These are phyloP conservation scores for Tricholoma bakamatsutake DNA, from an alignment of 768 basidiomycete species.

Conservation along the genomic window DNA sequence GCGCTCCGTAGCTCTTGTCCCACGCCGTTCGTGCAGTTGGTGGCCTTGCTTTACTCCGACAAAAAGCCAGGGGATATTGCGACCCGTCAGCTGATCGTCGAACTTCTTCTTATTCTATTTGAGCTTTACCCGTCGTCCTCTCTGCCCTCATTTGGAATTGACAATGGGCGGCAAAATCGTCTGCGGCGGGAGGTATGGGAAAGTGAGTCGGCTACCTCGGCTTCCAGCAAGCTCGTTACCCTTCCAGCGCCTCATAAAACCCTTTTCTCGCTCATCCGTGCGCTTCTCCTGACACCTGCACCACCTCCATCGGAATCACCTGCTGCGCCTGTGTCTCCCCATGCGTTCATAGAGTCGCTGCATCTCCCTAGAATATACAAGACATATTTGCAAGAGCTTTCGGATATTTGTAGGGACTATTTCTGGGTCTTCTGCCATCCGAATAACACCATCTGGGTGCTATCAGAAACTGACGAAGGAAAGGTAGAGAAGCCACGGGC, in stretches of 20 bases:
- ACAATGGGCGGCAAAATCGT: slow-evolving; percentile 21
- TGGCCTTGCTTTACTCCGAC: slow-evolving; percentile 87
- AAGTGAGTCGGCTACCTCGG: slow-evolving; percentile 29
- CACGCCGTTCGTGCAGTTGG: slow-evolving; percentile 79
- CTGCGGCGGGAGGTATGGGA: slow-evolving; percentile 57
- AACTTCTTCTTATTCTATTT: slow-evolving; percentile 81
- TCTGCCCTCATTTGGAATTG: slow-evolving; percentile 42
- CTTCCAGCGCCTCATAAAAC: slow-evolving; percentile 71
- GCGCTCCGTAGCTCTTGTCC: slow-evolving; percentile 89
- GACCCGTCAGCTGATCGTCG: slow-evolving; percentile 85
- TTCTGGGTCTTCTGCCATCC: slow-evolving; percentile 98
- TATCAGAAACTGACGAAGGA: slow-evolving; percentile 76
- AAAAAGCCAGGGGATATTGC: slow-evolving; percentile 96
- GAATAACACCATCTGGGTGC: slow-evolving; percentile 85
- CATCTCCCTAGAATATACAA: slow-evolving; percentile 73
- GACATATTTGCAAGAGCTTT: slow-evolving; percentile 76
- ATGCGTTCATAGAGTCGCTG: slow-evolving; percentile 74
- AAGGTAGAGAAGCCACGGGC: slow-evolving; percentile 88
- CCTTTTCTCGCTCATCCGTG: slow-evolving; percentile 68
- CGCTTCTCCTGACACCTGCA: slow-evolving; percentile 67
- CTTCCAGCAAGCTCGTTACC: slow-evolving; percentile 47
- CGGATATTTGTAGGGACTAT: slow-evolving; percentile 88
- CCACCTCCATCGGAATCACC: slow-evolving; percentile 62
- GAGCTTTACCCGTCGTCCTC: slow-evolving; percentile 79
- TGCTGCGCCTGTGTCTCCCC: slow-evolving; percentile 56